Evolutionary conservation across 371 early-diverging fungal species (phyloP), one percentile per base, ranked within the genome.

Genomic region (Mortierella sp.): DNA sequence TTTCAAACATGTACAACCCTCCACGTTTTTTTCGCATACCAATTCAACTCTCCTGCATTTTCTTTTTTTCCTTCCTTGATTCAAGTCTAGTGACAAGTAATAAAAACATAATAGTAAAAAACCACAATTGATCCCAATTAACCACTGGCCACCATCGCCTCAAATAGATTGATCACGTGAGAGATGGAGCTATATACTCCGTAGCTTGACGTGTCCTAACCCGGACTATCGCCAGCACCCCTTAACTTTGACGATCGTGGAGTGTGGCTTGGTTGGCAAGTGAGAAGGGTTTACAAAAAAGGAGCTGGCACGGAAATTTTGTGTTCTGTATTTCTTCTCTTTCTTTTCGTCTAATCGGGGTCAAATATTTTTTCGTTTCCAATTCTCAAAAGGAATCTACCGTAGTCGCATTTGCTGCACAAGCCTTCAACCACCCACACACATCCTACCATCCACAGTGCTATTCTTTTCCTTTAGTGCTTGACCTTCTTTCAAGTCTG

Each of bases 11-110:
- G 66, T 34, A 37, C 66, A 45, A 37, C 41, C 63, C 44, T n/a
- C 39, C 68, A 22, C 29, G 39, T 55, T 47, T 67, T 37, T 63
- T 74, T 66, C 48, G n/a, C 37, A 47, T 64, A 45, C 50, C 47
- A 52, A 19, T 52, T 69, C 53, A 41, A n/a, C n/a, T 58, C 22
- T 29, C 44, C 43, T 61, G 24, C 61, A 26, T 37, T 52, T 68
- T 39, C 40, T 50, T 52, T 40, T 58, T 16, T 52, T n/a, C 52
- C n/a, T n/a, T n/a, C n/a, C n/a, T n/a, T n/a, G n/a, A n/a, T 37
- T 39, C 47, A 9, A 39, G 48, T 67, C 50, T 37, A 45, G 26
- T 39, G 55, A 29, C 70, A 45, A 44, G n/a, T 43, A 31, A 44
- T 70, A 37, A 45, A 61, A n/a, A 70, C 10, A 24, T 11, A 44